Evolutionary conservation across 2,329 filamentous ascomycete genomes (phyloP).

Genomic region (Cryphonectria radicalis): DNA sequence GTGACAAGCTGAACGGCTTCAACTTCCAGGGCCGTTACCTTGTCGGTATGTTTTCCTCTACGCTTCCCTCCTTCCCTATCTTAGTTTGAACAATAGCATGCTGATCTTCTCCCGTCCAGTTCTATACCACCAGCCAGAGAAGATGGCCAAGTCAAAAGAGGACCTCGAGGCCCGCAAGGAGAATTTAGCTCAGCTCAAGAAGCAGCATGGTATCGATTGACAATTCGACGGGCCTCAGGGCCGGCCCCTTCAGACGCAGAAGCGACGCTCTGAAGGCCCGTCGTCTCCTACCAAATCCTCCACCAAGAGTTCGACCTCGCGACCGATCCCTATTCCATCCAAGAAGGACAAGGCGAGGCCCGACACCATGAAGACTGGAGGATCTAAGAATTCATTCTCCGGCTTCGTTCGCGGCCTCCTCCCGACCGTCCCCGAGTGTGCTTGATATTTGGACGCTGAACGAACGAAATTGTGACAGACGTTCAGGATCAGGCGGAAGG

Average conservation of each 20-base stretch:
- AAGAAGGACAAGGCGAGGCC: conserved; percentile 29
- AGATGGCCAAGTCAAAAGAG: conserved; percentile 82
- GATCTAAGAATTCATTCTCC: conserved; percentile 42
- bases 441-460: conserved; percentile 30
- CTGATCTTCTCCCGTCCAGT: conserved; percentile 44
- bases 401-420: conserved; percentile 44
- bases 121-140: conserved; percentile 68
- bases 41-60: conserved; percentile 72
- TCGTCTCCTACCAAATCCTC: conserved; percentile 54
- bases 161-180: conserved; percentile 92
- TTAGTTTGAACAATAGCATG: conserved; percentile 1
- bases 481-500: conserved; percentile 14
- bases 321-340: conserved; percentile 23
- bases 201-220: conserved; percentile 99
- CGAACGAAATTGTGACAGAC: conserved; percentile 28
- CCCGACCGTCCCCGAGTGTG: conserved; percentile 42
- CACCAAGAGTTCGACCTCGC: conserved; percentile 32
- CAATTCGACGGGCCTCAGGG: conserved; percentile 73
- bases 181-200: conserved; percentile 97
- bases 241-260: conserved; percentile 51
- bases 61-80: not conserved
- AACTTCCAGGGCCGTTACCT: conserved; percentile 99
- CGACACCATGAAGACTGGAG: conserved; percentile 39
- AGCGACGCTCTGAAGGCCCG: conserved; percentile 63
- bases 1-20: conserved; percentile 99